Percentiles rank a stretch among this genome's conserved stretches.
phyloP scores from a whole-genome alignment of 371 early-diverging fungal genomes.

The Dentiscutata heterogama region DNA sequence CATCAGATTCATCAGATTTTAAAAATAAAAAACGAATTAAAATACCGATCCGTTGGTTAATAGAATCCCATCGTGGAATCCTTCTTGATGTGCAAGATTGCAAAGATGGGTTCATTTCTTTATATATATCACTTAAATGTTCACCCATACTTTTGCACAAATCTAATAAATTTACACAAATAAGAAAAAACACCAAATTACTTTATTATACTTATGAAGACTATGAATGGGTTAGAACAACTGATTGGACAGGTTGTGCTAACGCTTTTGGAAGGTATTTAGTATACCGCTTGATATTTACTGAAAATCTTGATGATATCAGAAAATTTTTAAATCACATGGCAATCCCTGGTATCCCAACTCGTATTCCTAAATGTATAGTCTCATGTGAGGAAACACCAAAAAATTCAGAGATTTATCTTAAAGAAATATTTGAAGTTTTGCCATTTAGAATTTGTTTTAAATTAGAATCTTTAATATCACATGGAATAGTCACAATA shows the following conservation, averaged over 20 bases:
- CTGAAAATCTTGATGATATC: not conserved
- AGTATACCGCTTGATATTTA: slow-evolving; percentile 11
- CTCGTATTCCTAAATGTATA: not conserved
- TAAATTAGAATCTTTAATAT: slow-evolving; percentile 19
- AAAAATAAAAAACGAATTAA: not conserved
- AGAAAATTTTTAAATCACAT: not conserved
- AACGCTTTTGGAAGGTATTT: slow-evolving; percentile 36
- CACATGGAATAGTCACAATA: not conserved
- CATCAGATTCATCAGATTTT: not conserved
- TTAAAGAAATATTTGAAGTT: not conserved
- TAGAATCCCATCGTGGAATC: not conserved
- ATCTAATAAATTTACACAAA: not conserved
- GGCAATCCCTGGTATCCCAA: not conserved
- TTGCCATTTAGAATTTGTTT: slow-evolving; percentile 32
- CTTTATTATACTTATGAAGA: too few species aligned
- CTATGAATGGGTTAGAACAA: not conserved
- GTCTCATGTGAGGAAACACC: not conserved
- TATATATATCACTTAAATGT: slow-evolving; percentile 28
- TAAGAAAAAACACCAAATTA: too few species aligned
- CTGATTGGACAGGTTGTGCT: slow-evolving; percentile 26
- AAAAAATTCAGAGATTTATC: not conserved
- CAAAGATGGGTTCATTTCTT: not conserved
- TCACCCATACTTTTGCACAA: not conserved
- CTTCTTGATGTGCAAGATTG: not conserved
- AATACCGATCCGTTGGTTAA: not conserved